These are phyloP conservation scores for Trypanosoma brucei DNA, from an alignment of 208 protist species.

Conservation along the genomic window DNA sequence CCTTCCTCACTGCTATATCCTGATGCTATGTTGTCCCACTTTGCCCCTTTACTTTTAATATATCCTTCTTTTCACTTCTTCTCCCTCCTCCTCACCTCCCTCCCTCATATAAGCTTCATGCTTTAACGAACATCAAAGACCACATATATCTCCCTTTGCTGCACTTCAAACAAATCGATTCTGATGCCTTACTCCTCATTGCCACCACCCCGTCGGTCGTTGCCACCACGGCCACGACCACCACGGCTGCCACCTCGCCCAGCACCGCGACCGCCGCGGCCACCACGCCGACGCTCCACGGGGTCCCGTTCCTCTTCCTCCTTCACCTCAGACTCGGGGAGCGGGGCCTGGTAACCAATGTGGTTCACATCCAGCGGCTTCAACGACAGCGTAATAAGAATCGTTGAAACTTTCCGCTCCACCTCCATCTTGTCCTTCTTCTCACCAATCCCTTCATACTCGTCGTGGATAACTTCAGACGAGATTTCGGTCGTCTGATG, in stretches of 20 bases:
- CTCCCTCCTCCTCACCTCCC: not conserved
- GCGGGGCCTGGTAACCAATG: slow-evolving; percentile 88
- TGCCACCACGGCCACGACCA: slow-evolving; percentile 3
- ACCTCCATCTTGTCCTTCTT: slow-evolving; percentile 65
- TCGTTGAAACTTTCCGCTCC: slow-evolving; percentile 84
- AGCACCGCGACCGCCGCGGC: slow-evolving; percentile 21
- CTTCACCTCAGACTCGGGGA: slow-evolving; percentile 83
- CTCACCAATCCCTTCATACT: slow-evolving; percentile 85
- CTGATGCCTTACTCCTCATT: slow-evolving; percentile 3
- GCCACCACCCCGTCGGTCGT: not conserved
- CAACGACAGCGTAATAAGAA: slow-evolving; percentile 88
- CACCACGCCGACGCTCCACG: slow-evolving; percentile 6
- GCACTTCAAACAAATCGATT: not conserved
- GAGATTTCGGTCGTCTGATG: slow-evolving; percentile 89
- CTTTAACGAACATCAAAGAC: not conserved
- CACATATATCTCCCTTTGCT: not conserved
- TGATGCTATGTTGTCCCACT: too few relatives aligned
- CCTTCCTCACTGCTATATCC: not conserved
- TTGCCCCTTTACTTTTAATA: too few relatives aligned
- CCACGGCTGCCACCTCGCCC: slow-evolving; percentile 23
- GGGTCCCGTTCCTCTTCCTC: slow-evolving; percentile 56
- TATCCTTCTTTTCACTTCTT: too few relatives aligned
- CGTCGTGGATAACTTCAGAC: slow-evolving; percentile 78
- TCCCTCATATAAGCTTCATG: not conserved
- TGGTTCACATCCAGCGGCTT: slow-evolving; percentile 76